Evolutionary conservation across 2,329 filamentous ascomycete species (phyloP), one percentile per base, ranked within the genome.

Genomic region (Aschersonia sp.): DNA sequence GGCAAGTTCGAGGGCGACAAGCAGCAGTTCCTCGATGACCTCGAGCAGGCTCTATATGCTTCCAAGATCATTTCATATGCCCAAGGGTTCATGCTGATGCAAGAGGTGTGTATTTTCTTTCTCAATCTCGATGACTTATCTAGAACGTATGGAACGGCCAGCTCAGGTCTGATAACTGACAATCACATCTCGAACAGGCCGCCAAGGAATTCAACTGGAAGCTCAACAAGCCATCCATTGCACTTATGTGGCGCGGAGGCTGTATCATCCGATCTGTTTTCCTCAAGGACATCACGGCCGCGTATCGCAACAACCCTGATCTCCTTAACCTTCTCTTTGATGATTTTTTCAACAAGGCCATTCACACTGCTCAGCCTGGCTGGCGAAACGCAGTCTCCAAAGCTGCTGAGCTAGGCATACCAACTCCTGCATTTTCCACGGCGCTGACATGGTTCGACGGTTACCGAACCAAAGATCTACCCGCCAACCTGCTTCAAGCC

Each of bases 41-140:
- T 98, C 47, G 92, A 98, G 78, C 92, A 98, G 77, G 92, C 91
- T 58, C 82, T 98, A 53, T 98, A 98, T 66, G 92, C 92, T 57
- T 97, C 91, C 64, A 98, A 98, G 85, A 98, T 98, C 67, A 96
- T 98, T 72, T 98, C 92, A 28, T 98, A 98, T 68, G 89, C 92
- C 56, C 92, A 98, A 75, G 92, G 92, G 66, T 98, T 98, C 81
- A 97, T 97, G 91, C 80, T 98, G 64, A 97, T 98, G 80, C 91
- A 97, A 75, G 85, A 94, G 73, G 88, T 89, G 71, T 70, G 81
- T 28, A 9, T 29, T 12, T 12, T 38, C 32, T 12, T 38, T 38
- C 10, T 9, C 32, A 12, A 30, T 43, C 12, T 35, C 43, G 32
- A 38, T 4, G 10, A 5, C 9, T n/a, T 48, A 28, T 46, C 40